These are phyloP conservation scores for Plasmodium coatneyi DNA, from an alignment of 169 alveolate genomes.

Conservation along the genomic window DNA sequence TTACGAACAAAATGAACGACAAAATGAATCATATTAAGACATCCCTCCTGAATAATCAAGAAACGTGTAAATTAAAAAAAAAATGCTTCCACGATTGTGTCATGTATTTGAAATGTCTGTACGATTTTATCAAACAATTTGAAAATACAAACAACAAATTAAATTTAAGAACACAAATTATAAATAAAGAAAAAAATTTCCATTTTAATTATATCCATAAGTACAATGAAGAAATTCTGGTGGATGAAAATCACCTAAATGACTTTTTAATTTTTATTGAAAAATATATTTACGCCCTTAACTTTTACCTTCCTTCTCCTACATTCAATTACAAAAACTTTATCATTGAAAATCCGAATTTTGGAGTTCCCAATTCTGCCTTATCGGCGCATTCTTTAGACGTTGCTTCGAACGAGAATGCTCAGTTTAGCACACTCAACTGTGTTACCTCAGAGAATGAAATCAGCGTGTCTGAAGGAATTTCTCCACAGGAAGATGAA, in stretches of 20 bases:
- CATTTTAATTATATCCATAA: conserved; percentile 72
- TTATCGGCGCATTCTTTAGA: not conserved
- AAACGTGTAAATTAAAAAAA: conserved; percentile 64
- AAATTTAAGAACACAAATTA: conserved; percentile 60
- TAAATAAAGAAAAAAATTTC: conserved; percentile 57
- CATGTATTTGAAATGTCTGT: conserved; percentile 34
- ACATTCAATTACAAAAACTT: conserved; percentile 60
- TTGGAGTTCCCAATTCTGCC: not conserved
- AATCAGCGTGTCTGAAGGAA: not conserved
- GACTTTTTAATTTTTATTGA: conserved; percentile 70
- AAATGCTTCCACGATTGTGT: conserved; percentile 69
- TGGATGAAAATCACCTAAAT: conserved; percentile 60
- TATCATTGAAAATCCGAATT: conserved; percentile 22
- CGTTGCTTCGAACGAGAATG: not conserved
- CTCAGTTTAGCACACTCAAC: not conserved
- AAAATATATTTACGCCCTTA: conserved; percentile 66
- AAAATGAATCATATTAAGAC: conserved; percentile 50
- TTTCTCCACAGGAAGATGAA: not conserved
- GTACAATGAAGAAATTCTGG: conserved; percentile 62
- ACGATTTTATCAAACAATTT: conserved; percentile 55
- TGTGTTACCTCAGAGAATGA: not conserved
- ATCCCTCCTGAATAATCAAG: conserved; percentile 51
- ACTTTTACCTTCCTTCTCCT: conserved; percentile 57
- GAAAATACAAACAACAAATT: conserved; percentile 66
- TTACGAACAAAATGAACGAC: conserved; percentile 58